Base-by-base conservation (phyloP, 2,329 filamentous ascomycete species). In the Exophiala mesophila region DNA sequence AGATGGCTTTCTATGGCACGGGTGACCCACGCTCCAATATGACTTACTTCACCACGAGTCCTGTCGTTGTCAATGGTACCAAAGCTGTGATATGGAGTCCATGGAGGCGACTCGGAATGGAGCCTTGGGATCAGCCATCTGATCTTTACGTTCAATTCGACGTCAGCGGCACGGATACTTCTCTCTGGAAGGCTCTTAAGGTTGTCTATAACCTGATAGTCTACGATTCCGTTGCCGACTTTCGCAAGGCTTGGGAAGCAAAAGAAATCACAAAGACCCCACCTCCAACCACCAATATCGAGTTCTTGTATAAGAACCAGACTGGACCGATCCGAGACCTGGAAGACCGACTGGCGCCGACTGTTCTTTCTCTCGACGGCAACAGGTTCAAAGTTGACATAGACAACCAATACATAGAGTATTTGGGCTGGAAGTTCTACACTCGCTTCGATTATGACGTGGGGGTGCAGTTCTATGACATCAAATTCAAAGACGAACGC, bases 401-500 rank as follows among this genome's bases (percentile, higher is more conserved):
- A 29, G 57, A 68, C 30, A 57, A 70, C 43, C 62, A 65, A 35
- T 76, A 69, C 48, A 64, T 76, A 24, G 67, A 70, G 46, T 76
- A 68, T 63, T 68, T 76, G 58, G 72, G 70, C 15, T 76, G 70
- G 59, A 63, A 64, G 2, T 75, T 76, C 56, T 76, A 73, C 57
- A 60, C 73, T 15, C 58, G 64, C 10, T 68, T 65, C 50, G 63
- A 63, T 7, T 64, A 64, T 20, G 61, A 66, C 3, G 63, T 68
- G 2, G 72, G 71, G 2, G 49, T 74, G 10, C 63, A 62, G 50
- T 57, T 75, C 8, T 71, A 64, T 49, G 72, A 76, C 49, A 69
- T 76, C 47, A 63, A 63, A n/a, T 74, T 71, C 58, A 70, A 70
- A 49, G 71, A 69, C n/a, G 67, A 74, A 49, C 61, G 70, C 1